Evolutionary conservation across 2,329 filamentous ascomycete genomes (phyloP).

Genomic region (Xylariaceae sp.): DNA sequence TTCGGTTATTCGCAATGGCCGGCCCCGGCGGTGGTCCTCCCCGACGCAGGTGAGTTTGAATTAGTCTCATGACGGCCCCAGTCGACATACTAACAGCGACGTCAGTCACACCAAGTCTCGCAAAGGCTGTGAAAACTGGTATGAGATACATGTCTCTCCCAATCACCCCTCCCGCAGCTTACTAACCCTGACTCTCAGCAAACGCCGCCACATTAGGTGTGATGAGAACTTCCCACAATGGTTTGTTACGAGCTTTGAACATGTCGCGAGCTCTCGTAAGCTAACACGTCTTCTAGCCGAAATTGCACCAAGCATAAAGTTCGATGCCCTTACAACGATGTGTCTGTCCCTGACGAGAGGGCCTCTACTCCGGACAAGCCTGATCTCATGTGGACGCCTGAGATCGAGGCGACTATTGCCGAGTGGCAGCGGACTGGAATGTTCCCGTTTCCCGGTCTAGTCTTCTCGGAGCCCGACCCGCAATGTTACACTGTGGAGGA

Average conservation of each 20-base stretch:
- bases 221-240: conserved; percentile 98
- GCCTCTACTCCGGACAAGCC: conserved; percentile 59
- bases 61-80: no score
- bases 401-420: conserved; percentile 76
- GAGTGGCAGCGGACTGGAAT: conserved; percentile 79
- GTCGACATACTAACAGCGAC: conserved; percentile 21
- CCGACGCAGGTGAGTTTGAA: conserved; percentile 57
- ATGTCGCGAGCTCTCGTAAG: conserved; percentile 8
- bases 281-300: conserved; percentile 54
- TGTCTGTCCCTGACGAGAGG: conserved; percentile 62
- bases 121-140: conserved; percentile 95
- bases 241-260: conserved; percentile 47
- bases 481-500: conserved; percentile 72
- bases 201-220: conserved; percentile 93
- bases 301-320: conserved; percentile 99
- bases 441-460: conserved; percentile 80
- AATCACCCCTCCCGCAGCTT: background rate
- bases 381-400: conserved; percentile 78
- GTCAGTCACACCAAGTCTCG: conserved; percentile 94
- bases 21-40: conserved; percentile 93
- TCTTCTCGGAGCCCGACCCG: conserved; percentile 71
- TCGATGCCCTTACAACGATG: conserved; percentile 95
- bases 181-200: conserved; percentile 44
- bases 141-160: conserved; percentile 25
- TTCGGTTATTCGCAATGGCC: conserved; percentile 63